Base-by-base conservation (phyloP, 306 rosid species). In the Lagenaria siceraria region DNA sequence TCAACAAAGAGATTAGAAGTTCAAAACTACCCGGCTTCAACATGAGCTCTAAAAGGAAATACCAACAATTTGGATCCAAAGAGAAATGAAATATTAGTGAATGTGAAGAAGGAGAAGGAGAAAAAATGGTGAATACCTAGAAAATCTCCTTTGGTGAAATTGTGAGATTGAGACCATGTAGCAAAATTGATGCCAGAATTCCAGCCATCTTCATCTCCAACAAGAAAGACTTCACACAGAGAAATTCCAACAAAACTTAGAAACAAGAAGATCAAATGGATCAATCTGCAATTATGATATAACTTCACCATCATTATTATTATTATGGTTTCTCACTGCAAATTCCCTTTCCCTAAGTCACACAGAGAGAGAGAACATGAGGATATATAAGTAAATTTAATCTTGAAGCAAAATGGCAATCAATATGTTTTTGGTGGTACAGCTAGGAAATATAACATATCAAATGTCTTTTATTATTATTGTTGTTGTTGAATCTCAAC, bases 131-230 rank as follows among this genome's bases (percentile, higher is more conserved):
- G 40, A 70, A 75, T 81, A 81, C 85, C 85, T 8, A 85, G 78
- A 76, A 85, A 71, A 72, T 85, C 85, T 38, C 77, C 85, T 38
- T 51, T 80, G 48, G 65, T 79, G 38, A 79, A 79, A 38, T 76
- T 81, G 74, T 76, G 51, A 29, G 46, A 76, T 55, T 29, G 62
- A 2, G 87, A 81, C 87, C 87, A 84, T 1, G 68, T 60, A 29
- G 31, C 17, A n/a, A 46, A 84, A 80, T 84, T 77, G 68, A 18
- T 58, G 14, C 58, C 83, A 48, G 56, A 71, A 56, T 63, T 75
- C 87, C 87, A 84, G 33, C 81, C 83, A 3, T 79, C 77, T 21
- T 77, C 83, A 64, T 81, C 87, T 48, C 87, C 87, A 75, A 84
- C 85, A 18, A 29, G 42, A 46, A 59, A 76, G 51, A 59, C 69